These are phyloP conservation scores for Acanthamoeba pearcei DNA, from an alignment of 208 protist genomes.

Conservation along the genomic window DNA sequence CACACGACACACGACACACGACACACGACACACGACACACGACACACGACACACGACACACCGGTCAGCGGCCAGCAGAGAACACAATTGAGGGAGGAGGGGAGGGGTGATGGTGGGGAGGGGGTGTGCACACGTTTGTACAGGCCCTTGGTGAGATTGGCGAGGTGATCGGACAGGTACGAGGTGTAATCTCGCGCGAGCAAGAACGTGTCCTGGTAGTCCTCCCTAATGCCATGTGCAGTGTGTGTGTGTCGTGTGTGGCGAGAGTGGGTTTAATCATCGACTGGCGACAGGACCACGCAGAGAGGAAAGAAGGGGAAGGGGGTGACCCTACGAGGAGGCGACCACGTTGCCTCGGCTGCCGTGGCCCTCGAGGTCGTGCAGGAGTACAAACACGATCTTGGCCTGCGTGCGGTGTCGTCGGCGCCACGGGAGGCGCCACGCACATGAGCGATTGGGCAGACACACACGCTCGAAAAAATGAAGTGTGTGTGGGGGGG, in stretches of 20 bases:
- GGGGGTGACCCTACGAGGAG: background rate
- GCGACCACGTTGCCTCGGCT: constrained; percentile 55
- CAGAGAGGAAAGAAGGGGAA: background rate
- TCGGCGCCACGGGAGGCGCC: background rate
- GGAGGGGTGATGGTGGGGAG: too few relatives aligned
- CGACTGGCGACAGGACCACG: too few relatives aligned
- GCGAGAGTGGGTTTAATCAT: too few relatives aligned
- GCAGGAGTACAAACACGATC: constrained; percentile 53
- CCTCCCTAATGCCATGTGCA: background rate
- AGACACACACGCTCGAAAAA: background rate
- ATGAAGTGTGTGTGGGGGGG: background rate
- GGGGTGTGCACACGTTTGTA: background rate
- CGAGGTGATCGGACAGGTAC: constrained; percentile 38
- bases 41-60: too few relatives aligned
- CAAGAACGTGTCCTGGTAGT: constrained; percentile 50
- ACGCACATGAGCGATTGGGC: background rate
- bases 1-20: too few relatives aligned
- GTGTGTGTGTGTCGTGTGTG: background rate
- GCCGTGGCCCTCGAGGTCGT: constrained; percentile 57
- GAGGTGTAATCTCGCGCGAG: constrained; percentile 9
- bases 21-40: too few relatives aligned
- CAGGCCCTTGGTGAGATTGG: background rate
- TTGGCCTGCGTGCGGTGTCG: constrained; percentile 5
- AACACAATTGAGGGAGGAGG: too few relatives aligned
- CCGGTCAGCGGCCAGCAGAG: too few relatives aligned